Evolutionary conservation across 495 filamentous ascomycete species (phyloP), one percentile per base, ranked within the genome.

Genomic region (Durotheca rogersii): DNA sequence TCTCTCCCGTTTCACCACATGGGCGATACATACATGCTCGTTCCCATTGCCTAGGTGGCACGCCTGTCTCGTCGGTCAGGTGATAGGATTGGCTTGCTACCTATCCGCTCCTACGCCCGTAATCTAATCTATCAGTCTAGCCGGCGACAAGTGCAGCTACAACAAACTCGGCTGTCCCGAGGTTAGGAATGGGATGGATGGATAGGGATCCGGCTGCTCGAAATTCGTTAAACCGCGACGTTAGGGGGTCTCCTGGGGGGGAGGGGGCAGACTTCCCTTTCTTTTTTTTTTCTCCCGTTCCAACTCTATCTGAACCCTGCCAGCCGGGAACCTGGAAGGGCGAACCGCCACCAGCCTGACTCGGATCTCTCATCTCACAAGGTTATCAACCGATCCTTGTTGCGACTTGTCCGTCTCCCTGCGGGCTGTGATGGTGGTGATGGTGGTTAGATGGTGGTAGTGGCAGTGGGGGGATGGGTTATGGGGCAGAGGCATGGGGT

Each of bases 301-400:
- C 51, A 60, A 36, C 47, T 43, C 42, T 37, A 56, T 52, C 57
- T 35, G 40, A 44, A 41, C 35, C 56, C 47, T 50, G 48, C 18
- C 44, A 32, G 45, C 19, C 21, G 44, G 21, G 46, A 45, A 35
- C 46, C 51, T 43, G 45, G 23, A 27, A 27, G 23, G 9, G 23
- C 23, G 4, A 27, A 9, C n/a, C n/a, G 51, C 50, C 43, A 21
- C 32, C 48, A 37, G 56, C 45, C 48, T 51, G 51, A 48, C 47
- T 52, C 53, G 53, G 56, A 59, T 59, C 50, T 54, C 46, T 47
- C 46, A 59, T 59, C 50, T 54, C 46, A 51, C 46, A 54, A 54
- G 50, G 50, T 52, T 59, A 54, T 59, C 46, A 59, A 51, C 51
- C 34, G 15, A 53, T 39, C 56, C 56, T 31, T 59, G 56, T 32